phyloP scores from a whole-genome alignment of 2,329 filamentous ascomycete genomes.

The Exutisphaerella laricina region DNA sequence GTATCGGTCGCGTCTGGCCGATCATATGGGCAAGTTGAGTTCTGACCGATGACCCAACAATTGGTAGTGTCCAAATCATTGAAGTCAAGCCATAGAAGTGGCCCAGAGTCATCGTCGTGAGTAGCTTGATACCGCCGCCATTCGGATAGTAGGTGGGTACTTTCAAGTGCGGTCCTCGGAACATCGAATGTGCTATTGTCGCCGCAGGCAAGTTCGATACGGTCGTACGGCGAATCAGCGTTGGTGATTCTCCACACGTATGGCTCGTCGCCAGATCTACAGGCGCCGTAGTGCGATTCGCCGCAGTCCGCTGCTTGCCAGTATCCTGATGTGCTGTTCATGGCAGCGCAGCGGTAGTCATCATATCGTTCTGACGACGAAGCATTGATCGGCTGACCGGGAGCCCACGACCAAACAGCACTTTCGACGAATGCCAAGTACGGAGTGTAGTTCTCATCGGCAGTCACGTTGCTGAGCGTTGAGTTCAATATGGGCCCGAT shows the following conservation, averaged over 20 bases:
- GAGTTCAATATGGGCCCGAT: conserved; percentile 55
- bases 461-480: conserved; percentile 49
- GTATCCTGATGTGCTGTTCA: conserved; percentile 47
- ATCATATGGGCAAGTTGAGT: conserved; percentile 55
- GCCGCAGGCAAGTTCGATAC: conserved; percentile 44
- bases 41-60: conserved; percentile 57
- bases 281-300: conserved; percentile 49
- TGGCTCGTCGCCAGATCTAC: conserved; percentile 49
- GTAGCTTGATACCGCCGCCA: conserved; percentile 21
- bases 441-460: conserved; percentile 41
- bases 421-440: conserved; percentile 50
- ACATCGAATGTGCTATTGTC: conserved; percentile 47
- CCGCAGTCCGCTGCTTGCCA: conserved; percentile 57
- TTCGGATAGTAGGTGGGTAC: conserved; percentile 48
- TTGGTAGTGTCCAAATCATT: conserved; percentile 52
- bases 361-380: conserved; percentile 28
- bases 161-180: conserved; percentile 59
- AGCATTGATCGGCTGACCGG: conserved; percentile 49
- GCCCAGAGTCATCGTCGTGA: conserved; percentile 25
- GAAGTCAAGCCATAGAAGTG: conserved; percentile 53
- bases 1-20: conserved; percentile 32
- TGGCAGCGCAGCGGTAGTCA: conserved; percentile 50
- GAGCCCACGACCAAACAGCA: conserved; percentile 57
- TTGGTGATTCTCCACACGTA: conserved; percentile 54
- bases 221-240: conserved; percentile 35